Percentiles rank a stretch among this genome's conserved stretches.
Evolutionary conservation across 345 rosid species (phyloP).

Genomic region (Citrus mangshanensis): DNA sequence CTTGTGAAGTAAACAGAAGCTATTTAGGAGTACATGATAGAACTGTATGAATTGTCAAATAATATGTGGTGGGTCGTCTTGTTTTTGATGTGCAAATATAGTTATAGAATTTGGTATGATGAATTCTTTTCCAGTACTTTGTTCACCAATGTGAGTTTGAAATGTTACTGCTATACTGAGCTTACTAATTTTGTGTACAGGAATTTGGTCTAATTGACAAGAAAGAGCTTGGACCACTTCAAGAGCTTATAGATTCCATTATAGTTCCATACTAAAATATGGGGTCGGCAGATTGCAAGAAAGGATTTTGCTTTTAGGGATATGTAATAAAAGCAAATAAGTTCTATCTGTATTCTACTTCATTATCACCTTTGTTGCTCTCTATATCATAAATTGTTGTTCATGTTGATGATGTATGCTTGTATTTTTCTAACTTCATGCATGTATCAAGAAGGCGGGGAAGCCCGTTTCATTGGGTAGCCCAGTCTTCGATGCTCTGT

Average conservation of each 20-base stretch:
- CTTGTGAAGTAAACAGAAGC: background rate
- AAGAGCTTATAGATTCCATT: slow-evolving; percentile 91
- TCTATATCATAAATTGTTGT: background rate
- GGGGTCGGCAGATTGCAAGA: background rate
- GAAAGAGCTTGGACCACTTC: slow-evolving; percentile 97
- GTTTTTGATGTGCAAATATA: background rate
- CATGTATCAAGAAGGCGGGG: background rate
- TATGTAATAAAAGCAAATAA: slow-evolving; percentile 1
- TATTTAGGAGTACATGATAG: background rate
- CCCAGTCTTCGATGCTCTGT: background rate
- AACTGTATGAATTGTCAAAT: background rate
- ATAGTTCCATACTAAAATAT: slow-evolving; percentile 60
- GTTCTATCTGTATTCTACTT: background rate
- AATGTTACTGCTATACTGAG: background rate
- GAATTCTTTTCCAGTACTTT: background rate
- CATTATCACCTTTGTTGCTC: background rate
- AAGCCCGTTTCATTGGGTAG: background rate
- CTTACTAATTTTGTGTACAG: slow-evolving; percentile 36
- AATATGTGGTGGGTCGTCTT: background rate
- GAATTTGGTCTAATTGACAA: slow-evolving; percentile 94
- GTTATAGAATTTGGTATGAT: background rate
- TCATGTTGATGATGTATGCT: background rate
- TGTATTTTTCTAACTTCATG: background rate
- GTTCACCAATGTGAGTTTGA: background rate
- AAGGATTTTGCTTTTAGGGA: background rate